Conservation (phyloP, 805 yeast genomes). For the Kuraishia piskuri region DNA sequence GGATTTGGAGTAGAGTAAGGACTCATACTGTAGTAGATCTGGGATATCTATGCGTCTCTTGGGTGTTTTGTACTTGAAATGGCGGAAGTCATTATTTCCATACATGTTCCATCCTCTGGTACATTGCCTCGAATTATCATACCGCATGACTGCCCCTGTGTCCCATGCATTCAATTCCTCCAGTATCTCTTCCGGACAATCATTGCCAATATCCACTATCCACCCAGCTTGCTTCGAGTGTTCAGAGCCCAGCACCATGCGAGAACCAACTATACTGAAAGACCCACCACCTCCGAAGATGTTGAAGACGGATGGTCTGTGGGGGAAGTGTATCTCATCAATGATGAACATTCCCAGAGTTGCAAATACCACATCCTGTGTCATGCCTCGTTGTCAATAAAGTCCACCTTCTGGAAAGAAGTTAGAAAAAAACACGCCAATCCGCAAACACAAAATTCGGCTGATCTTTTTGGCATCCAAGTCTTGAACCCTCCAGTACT, state of each 20-base stretch:
- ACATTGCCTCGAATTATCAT: conserved; percentile 45
- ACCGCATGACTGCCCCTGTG: conserved; percentile 49
- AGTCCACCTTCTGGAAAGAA: neutral
- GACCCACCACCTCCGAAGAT: conserved; percentile 90
- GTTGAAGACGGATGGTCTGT: conserved; percentile 28
- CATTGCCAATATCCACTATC: conserved; percentile 73
- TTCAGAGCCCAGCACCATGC: conserved; percentile 37
- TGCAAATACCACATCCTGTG: conserved; percentile 29
- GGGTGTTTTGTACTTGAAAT: conserved; percentile 54
- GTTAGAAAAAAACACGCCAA: neutral
- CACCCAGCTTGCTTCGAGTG: conserved; percentile 41
- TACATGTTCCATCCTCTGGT: conserved; percentile 80
- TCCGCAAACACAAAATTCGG: neutral
- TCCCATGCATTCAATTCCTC: conserved; percentile 48
- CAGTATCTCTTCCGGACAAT: conserved; percentile 50
- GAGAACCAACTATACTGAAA: conserved; percentile 67
- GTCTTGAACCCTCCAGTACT: no score
- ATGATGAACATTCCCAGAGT: conserved; percentile 86
- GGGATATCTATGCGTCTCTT: conserved; percentile 48
- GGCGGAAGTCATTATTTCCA: conserved; percentile 49
- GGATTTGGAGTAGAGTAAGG: conserved; percentile 31
- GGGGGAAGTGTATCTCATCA: conserved; percentile 68
- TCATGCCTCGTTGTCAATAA: neutral
- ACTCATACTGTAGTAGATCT: conserved; percentile 37
- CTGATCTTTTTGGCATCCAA: no score